These are phyloP conservation scores for Triangularia verruculosa DNA, from an alignment of 2,329 filamentous ascomycete genomes.

Conservation along the genomic window DNA sequence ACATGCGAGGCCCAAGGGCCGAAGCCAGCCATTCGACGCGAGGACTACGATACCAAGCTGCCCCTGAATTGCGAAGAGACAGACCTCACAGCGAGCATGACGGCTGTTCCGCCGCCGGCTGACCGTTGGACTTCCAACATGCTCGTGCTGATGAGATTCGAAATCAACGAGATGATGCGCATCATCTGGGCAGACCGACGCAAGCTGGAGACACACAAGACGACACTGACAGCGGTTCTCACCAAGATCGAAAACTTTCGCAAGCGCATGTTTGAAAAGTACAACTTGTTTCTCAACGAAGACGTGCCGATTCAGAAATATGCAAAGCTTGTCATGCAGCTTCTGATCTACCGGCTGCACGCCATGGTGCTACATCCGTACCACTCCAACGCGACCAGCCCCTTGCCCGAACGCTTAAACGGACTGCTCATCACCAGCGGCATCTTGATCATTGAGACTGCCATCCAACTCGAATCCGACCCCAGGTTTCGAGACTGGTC, in stretches of 20 bases:
- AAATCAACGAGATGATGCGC: constrained; percentile 70
- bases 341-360: constrained; percentile 61
- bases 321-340: constrained; percentile 61
- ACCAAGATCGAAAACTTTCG: constrained; percentile 68
- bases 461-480: constrained; percentile 46
- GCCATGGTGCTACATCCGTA: constrained; percentile 69
- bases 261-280: constrained; percentile 61
- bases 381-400: constrained; percentile 45
- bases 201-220: constrained; percentile 59
- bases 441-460: constrained; percentile 48
- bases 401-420: constrained; percentile 60
- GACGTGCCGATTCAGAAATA: constrained; percentile 60
- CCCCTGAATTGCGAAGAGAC: constrained; percentile 69
- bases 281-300: constrained; percentile 60
- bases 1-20: constrained; percentile 74
- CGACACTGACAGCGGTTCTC: constrained; percentile 61
- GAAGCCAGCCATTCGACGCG: constrained; percentile 65
- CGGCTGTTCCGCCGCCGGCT: constrained; percentile 43
- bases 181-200: constrained; percentile 67
- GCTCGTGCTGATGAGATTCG: constrained; percentile 65
- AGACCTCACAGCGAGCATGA: constrained; percentile 48
- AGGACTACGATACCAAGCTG: constrained; percentile 72
- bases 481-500: constrained; percentile 54
- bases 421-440: constrained; percentile 63
- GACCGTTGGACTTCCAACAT: constrained; percentile 66